Conservation (phyloP, 345 rosid species). For the Lepidium africanum region DNA sequence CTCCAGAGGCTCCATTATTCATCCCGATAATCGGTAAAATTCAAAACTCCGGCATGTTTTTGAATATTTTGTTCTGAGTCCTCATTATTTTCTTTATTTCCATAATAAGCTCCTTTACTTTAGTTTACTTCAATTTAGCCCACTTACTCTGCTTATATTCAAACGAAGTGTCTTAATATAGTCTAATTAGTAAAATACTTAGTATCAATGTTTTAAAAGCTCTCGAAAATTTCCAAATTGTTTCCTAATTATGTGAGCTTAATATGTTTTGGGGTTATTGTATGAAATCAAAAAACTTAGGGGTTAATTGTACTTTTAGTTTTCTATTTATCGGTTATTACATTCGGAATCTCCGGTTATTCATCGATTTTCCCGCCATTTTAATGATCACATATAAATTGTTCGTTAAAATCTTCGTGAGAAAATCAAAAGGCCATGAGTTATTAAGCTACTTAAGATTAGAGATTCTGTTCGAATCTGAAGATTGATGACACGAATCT, state of each 20-base stretch:
- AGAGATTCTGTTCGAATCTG: neutral
- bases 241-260: neutral
- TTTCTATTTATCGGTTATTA: neutral
- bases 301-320: neutral
- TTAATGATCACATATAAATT: neutral
- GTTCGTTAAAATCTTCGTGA: neutral
- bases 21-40: slow-evolving; percentile 72
- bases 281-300: neutral
- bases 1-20: slow-evolving; percentile 47
- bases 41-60: neutral
- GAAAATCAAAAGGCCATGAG: neutral
- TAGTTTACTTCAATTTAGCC: neutral
- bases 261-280: neutral
- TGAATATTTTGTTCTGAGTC: neutral
- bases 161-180: no score
- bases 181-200: no score
- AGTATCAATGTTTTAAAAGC: no score
- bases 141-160: neutral
- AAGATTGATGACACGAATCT: neutral
- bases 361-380: slow-evolving; percentile 20
- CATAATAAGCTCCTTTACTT: neutral
- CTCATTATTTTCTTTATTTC: neutral
- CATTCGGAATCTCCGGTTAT: slow-evolving; percentile 1
- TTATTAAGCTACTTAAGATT: neutral
- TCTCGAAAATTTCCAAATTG: no score